Base-by-base conservation (phyloP, 208 protist species). In the Phytomonas sp. region DNA sequence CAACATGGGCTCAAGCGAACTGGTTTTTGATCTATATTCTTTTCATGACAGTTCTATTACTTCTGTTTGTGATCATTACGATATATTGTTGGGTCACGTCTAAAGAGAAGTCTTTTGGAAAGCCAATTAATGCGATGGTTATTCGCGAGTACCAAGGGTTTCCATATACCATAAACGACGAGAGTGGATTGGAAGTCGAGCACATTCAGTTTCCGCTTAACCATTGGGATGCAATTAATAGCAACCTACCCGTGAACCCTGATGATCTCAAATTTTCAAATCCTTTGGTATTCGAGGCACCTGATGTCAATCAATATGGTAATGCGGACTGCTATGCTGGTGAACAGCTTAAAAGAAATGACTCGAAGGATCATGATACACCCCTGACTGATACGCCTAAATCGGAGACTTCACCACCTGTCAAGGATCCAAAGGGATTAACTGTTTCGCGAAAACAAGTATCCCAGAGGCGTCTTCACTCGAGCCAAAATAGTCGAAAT, bases 11-110 rank as follows among this genome's bases (percentile, higher is more conserved):
- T 26, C 80, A 88, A 66, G 69, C 68, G 70, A 32, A 85, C 70
- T 88, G 83, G 83, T 88, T 75, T 70, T 67, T 85, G 8, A 63
- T 85, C 60, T 88, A 78, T 14, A 69, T 81, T 59, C 69, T 83
- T 45, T 59, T 79, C 33, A 69, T 70, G 16, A 56, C 70, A 8
- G 12, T 88, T 29, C 65, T 88, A 30, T 66, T 78, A 7, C 7
- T 73, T 8, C 45, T 81, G 29, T 36, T 30, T 0, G 42, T 77
- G 3, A 33, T 85, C 10, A 66, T 88, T 26, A 65, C 82, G 30
- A 75, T 83, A 42, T 85, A 76, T 76, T 88, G 83, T 70, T 73
- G 61, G 66, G n/a, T 74, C 40, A 82, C 80, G 37, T 73, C 71
- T 11, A 77, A 73, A 56, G 66, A 68, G 36, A 65, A 37, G 10